Base-by-base conservation (phyloP, 208 protist genomes). In the Crithidia fasciculata region DNA sequence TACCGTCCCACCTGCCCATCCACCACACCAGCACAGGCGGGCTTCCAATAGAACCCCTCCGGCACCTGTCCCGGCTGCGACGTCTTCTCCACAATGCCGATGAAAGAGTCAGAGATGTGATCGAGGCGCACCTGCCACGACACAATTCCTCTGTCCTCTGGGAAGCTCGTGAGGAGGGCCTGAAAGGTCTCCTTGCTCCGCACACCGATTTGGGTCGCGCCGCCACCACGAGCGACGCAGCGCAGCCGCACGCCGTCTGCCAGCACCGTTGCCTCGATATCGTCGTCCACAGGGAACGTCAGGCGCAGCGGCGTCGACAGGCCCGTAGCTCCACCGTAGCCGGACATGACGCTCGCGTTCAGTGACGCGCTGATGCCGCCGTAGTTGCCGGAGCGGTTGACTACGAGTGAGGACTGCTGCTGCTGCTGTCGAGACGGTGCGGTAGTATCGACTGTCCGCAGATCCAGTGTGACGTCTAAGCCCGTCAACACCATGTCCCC, bases 1-100 rank as follows among this genome's bases (percentile, higher is more conserved):
- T 67, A 64, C 2, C 69, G 69, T 5, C 89, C 91, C 64, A 94
- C 74, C 19, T 72, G 65, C 10, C 91, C 91, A 62, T 96, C 91
- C 0, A 84, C 37, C 2, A 88, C 74, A 36, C 83, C 82, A 19
- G 73, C 69, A 49, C 69, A 83, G 10, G 83, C 78, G 0, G 91
- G 88, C 76, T 88, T 86, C 91, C 91, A 96, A 69, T 94, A 96
- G 54, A 96, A 94, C n/a, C 89, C 91, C 5, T 88, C 83, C 16
- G 88, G 85, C 59, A 83, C 66, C 28, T 76, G 58, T 3, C 12
- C 39, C 2, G 61, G 4, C n/a, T 69, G 63, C 15, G 80, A 76
- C 13, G 80, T 83, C 56, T 80, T 89, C 64, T 94, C 88, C 15
- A 94, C 87, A 13, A 94, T 76, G 5, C 91, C 91, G 0, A 94